Conservation (phyloP, 78 protist species). For the slime mould (Dictyostelium discoideum) region DNA sequence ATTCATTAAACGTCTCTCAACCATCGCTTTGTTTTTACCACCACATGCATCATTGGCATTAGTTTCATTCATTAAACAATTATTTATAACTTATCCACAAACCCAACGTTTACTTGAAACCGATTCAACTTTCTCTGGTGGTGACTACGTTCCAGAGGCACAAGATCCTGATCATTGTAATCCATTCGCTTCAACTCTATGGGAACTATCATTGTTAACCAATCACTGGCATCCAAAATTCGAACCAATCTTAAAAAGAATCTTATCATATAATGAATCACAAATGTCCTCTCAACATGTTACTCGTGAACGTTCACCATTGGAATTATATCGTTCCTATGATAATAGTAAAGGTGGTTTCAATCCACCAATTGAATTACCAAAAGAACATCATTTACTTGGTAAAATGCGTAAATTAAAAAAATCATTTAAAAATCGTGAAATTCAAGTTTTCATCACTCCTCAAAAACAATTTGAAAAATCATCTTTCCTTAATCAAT, state of each 20-base stretch:
- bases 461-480: conserved; percentile 7
- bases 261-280: conserved; percentile 23
- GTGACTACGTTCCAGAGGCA: conserved; percentile 48
- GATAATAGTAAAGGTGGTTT: conserved; percentile 61
- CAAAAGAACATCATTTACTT: conserved; percentile 46
- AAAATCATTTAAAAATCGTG: conserved; percentile 27
- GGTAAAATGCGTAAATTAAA: conserved; percentile 13
- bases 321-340: conserved; percentile 14
- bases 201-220: conserved; percentile 38
- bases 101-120: conserved; percentile 49
- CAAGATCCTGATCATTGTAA: conserved; percentile 75
- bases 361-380: conserved; percentile 63
- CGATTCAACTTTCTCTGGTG: conserved; percentile 32
- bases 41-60: conserved; percentile 48
- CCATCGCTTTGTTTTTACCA: conserved; percentile 12
- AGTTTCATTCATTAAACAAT: conserved; percentile 30
- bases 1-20: conserved; percentile 39
- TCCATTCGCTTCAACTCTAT: conserved; percentile 58
- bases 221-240: conserved; percentile 78
- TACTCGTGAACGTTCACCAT: conserved; percentile 19
- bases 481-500: conserved; percentile 13
- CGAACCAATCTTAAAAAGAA: conserved; percentile 48
- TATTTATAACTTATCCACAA: conserved; percentile 44
- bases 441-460: neutral
- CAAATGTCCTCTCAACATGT: neutral